phyloP scores from a whole-genome alignment of 495 filamentous ascomycete genomes.

The Neurospora intermedia region DNA sequence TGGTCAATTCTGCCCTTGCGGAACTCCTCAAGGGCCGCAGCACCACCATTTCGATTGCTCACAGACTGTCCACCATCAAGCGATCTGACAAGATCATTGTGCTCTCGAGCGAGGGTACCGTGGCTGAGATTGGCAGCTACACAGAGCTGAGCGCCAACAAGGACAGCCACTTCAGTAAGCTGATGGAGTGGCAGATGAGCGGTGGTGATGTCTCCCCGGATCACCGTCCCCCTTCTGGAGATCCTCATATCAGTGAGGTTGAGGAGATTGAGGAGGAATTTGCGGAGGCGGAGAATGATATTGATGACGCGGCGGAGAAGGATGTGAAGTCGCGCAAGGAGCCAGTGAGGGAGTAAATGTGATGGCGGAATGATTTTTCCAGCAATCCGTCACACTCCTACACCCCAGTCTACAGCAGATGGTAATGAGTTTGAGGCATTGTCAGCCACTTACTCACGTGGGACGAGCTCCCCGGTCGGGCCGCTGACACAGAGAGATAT shows the following conservation, averaged over 20 bases:
- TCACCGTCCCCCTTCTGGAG: slow-evolving; percentile 7
- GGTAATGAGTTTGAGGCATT: background rate
- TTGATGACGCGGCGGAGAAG: slow-evolving; percentile 15
- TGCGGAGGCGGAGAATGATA: slow-evolving; percentile 27
- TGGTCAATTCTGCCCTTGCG: slow-evolving; percentile 81
- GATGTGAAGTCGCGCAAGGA: slow-evolving; percentile 1
- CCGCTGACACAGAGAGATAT: background rate
- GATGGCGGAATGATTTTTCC: slow-evolving; percentile 1
- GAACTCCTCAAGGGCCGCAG: slow-evolving; percentile 73
- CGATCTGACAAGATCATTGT: slow-evolving; percentile 87
- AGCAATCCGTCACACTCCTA: background rate
- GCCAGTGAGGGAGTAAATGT: slow-evolving; percentile 2
- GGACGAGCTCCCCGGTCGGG: background rate
- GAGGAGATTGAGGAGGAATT: slow-evolving; percentile 38
- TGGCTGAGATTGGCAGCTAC: slow-evolving; percentile 85
- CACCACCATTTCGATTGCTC: slow-evolving; percentile 94
- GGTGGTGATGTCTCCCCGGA: slow-evolving; percentile 51
- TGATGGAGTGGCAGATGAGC: slow-evolving; percentile 99
- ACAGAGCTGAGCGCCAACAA: slow-evolving; percentile 57
- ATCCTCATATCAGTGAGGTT: slow-evolving; percentile 28
- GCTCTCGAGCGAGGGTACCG: slow-evolving; percentile 68
- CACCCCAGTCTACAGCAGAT: background rate
- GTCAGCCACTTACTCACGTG: background rate
- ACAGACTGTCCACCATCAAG: slow-evolving; percentile 92
- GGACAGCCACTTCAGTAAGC: slow-evolving; percentile 75